Conservation (phyloP, 805 yeast genomes). For the Metschnikowia shivogae region DNA sequence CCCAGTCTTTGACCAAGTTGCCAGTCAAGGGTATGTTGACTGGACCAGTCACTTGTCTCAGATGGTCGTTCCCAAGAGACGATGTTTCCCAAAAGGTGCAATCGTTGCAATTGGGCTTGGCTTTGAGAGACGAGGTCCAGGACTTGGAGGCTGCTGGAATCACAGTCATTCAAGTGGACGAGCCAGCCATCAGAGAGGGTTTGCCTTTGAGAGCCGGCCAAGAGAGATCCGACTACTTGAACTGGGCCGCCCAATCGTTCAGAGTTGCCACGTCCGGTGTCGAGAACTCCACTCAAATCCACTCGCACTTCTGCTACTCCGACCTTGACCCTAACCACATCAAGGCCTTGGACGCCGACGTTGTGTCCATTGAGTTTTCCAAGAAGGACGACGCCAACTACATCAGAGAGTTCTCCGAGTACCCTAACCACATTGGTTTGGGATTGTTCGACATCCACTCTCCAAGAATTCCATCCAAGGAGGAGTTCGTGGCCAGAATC, state of each 20-base stretch:
- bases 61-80: conserved; percentile 99
- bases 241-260: conserved; percentile 99
- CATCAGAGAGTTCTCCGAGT: conserved; percentile 94
- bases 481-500: conserved; percentile 92
- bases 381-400: conserved; percentile 99
- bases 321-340: conserved; percentile 99
- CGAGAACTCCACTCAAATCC: conserved; percentile 90
- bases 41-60: conserved; percentile 98
- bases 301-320: conserved; percentile 99
- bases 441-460: conserved; percentile 99
- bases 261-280: conserved; percentile 99
- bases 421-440: conserved; percentile 99
- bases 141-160: conserved; percentile 99
- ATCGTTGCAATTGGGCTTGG: conserved; percentile 95
- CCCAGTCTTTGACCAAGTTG: conserved; percentile 91
- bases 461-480: conserved; percentile 98
- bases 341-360: conserved; percentile 99
- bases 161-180: conserved; percentile 97
- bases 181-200: conserved; percentile 99
- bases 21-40: conserved; percentile 99
- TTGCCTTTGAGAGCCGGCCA: conserved; percentile 97
- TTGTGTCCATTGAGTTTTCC: conserved; percentile 98
- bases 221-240: conserved; percentile 93
- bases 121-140: conserved; percentile 96
- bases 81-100: conserved; percentile 90